Conservation (phyloP, 148 eudicot genomes). For the Silene latifolia region DNA sequence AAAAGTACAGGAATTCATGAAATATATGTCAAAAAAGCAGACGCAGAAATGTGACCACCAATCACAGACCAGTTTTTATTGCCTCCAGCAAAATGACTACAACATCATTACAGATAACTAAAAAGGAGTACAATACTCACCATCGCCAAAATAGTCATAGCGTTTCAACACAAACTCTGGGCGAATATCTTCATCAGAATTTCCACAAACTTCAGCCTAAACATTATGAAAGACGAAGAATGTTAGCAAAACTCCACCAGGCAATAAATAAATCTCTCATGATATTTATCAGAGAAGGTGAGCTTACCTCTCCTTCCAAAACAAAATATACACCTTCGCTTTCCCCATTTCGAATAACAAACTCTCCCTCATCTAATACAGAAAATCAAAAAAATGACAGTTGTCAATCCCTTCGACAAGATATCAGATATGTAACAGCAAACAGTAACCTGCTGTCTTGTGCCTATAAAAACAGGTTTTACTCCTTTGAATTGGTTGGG, state of each 20-base stretch:
- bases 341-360: constrained; percentile 65
- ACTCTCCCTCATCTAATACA: constrained; percentile 54
- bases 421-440: neutral
- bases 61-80: neutral
- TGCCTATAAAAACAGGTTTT: neutral
- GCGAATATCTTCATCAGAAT: constrained; percentile 45
- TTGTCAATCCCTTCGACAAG: neutral
- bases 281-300: neutral
- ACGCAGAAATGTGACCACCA: neutral
- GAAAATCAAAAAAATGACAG: too few relatives aligned
- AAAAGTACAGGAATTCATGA: neutral
- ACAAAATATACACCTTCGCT: constrained; percentile 71
- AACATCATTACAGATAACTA: neutral
- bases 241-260: neutral
- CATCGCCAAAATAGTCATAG: constrained; percentile 74
- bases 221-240: constrained; percentile 10
- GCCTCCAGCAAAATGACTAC: neutral
- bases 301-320: constrained; percentile 83
- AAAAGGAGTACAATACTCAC: constrained; percentile 36
- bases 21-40: neutral
- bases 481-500: too few relatives aligned
- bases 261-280: neutral
- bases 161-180: constrained; percentile 67
- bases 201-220: constrained; percentile 78
- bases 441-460: too few relatives aligned